These are phyloP conservation scores for Rhynchospora pubera DNA, from an alignment of 176 grass and related monocot genomes.

Conservation along the genomic window DNA sequence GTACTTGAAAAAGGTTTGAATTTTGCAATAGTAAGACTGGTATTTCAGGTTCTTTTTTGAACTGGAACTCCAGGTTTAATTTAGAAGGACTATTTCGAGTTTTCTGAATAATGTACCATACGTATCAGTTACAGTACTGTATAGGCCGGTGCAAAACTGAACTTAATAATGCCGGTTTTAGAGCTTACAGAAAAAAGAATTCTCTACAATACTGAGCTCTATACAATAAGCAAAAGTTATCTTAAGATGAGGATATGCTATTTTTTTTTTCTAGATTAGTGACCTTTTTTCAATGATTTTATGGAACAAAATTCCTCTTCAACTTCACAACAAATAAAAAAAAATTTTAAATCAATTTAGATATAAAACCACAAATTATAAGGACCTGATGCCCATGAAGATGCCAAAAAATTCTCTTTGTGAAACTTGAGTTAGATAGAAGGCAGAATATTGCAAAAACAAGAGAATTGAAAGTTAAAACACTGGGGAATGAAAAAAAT, in stretches of 20 bases:
- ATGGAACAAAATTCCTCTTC: background rate
- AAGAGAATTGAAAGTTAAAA: background rate
- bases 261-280: background rate
- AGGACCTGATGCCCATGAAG: background rate
- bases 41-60: background rate
- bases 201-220: no score
- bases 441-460: background rate
- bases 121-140: background rate
- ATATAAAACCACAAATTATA: background rate
- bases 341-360: no score
- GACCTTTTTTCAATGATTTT: background rate
- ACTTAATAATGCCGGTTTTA: background rate
- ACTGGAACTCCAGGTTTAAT: background rate
- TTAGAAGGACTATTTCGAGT: background rate
- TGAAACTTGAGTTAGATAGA: background rate
- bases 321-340: background rate
- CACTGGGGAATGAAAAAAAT: background rate
- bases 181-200: background rate
- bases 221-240: background rate
- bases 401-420: background rate
- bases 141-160: background rate
- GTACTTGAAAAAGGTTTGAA: background rate
- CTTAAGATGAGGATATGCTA: background rate
- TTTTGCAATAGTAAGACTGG: background rate
- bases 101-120: background rate